Evolutionary conservation across 2,329 filamentous ascomycete genomes (phyloP).

Genomic region (Calonectria hongkongensis): DNA sequence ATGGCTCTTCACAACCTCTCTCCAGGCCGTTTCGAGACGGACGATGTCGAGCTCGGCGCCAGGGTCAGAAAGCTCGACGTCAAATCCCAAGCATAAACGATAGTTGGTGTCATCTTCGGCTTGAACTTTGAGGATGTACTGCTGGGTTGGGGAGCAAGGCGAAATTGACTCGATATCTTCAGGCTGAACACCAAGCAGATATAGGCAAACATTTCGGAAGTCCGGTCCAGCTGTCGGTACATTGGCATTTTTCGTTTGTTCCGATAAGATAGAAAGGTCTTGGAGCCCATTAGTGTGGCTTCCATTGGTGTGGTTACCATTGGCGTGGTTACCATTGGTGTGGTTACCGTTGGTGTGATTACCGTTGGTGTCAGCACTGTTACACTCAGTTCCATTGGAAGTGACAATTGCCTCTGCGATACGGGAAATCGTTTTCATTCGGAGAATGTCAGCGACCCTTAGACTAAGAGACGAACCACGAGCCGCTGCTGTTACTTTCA

Average conservation of each 20-base stretch:
- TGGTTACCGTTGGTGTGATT: too few species aligned
- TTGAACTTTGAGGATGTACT: slow-evolving; percentile 37
- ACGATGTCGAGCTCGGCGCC: slow-evolving; percentile 5
- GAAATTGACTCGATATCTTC: slow-evolving; percentile 30
- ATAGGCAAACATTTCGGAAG: background rate
- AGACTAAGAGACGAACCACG: slow-evolving; percentile 31
- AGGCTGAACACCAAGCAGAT: background rate
- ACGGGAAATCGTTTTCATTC: background rate
- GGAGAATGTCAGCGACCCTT: slow-evolving; percentile 38
- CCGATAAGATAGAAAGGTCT: too few species aligned
- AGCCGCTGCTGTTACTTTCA: slow-evolving; percentile 61
- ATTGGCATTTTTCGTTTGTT: too few species aligned
- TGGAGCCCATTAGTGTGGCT: too few species aligned
- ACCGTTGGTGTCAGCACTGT: too few species aligned
- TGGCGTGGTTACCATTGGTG: too few species aligned
- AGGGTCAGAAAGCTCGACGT: background rate
- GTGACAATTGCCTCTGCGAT: background rate
- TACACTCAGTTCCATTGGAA: too few species aligned
- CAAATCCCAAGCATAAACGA: background rate
- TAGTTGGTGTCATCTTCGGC: slow-evolving; percentile 33
- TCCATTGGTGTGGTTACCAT: too few species aligned
- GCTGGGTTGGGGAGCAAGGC: slow-evolving; percentile 37
- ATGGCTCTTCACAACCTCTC: slow-evolving; percentile 28
- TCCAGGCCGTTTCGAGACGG: slow-evolving; percentile 37
- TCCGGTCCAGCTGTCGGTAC: too few species aligned